Evolutionary conservation across 441 rosid genomes (phyloP).

Genomic region (Eutrema salsugineum): DNA sequence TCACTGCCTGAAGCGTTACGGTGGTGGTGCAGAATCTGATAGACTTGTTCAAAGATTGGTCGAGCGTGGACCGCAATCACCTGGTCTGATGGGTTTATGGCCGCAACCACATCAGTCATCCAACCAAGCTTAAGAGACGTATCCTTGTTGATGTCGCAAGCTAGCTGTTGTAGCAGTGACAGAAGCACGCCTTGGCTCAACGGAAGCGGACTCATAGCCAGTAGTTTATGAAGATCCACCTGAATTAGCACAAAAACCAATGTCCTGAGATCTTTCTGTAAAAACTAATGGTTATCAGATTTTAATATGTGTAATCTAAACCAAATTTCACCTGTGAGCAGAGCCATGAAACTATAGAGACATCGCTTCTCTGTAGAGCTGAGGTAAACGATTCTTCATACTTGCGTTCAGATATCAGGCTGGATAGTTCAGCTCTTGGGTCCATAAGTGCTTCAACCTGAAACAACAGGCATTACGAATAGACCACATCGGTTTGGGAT

Average conservation of each 20-base stretch:
- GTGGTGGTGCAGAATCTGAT: constrained; percentile 45
- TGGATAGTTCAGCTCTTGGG: constrained; percentile 51
- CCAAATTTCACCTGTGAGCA: constrained; percentile 49
- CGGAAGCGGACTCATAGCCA: constrained; percentile 41
- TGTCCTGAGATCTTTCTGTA: no score
- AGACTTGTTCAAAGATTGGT: constrained; percentile 62
- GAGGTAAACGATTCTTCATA: constrained; percentile 61
- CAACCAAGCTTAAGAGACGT: constrained; percentile 45
- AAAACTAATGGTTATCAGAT: background rate
- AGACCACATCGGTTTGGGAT: background rate
- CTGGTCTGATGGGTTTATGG: constrained; percentile 55
- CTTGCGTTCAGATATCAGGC: constrained; percentile 49
- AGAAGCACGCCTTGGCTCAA: constrained; percentile 69
- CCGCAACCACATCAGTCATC: constrained; percentile 54
- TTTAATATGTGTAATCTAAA: background rate
- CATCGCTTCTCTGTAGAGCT: constrained; percentile 62
- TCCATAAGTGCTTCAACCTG: constrained; percentile 55
- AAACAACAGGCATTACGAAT: background rate
- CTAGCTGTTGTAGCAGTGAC: constrained; percentile 61
- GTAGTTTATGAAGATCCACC: constrained; percentile 49
- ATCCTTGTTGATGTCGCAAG: constrained; percentile 52
- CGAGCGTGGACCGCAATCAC: constrained; percentile 41
- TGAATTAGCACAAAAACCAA: background rate
- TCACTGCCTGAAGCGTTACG: constrained; percentile 44
- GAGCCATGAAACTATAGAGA: constrained; percentile 60